Percentiles rank a stretch among this genome's conserved stretches.
Conservation (phyloP, 73 alveolate genomes). For the Tetrahymena borealis region DNA sequence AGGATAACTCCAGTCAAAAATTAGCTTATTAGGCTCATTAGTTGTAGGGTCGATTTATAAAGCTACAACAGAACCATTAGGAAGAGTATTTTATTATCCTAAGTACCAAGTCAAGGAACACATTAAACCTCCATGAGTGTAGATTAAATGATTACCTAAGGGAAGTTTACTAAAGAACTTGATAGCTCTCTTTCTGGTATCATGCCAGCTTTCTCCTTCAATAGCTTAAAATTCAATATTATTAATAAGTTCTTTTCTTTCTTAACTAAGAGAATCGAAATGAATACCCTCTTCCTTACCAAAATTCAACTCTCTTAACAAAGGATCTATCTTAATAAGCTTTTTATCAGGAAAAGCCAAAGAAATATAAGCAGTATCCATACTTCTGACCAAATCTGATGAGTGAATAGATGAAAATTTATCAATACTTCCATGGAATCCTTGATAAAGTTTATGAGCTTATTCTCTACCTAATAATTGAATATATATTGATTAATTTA, state of each 20-base stretch:
- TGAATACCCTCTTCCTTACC: constrained; percentile 33
- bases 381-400: constrained; percentile 28
- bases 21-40: not conserved
- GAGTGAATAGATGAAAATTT: constrained; percentile 6
- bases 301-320: constrained; percentile 21
- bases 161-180: not conserved
- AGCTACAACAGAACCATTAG: not conserved
- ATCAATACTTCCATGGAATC: not conserved
- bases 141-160: not conserved
- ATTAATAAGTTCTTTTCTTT: constrained; percentile 5
- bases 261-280: constrained; percentile 12
- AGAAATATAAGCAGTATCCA: constrained; percentile 36
- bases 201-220: constrained; percentile 34
- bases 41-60: not conserved
- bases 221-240: constrained; percentile 14
- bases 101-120: not conserved
- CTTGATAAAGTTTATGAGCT: constrained; percentile 6
- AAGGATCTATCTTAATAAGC: not conserved
- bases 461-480: constrained; percentile 21
- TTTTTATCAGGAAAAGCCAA: constrained; percentile 31
- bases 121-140: not conserved
- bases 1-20: not conserved
- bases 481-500: not conserved
- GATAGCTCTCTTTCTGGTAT: constrained; percentile 24
- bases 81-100: not conserved